phyloP scores from a whole-genome alignment of 345 rosid genomes.

The Citrus maxima region DNA sequence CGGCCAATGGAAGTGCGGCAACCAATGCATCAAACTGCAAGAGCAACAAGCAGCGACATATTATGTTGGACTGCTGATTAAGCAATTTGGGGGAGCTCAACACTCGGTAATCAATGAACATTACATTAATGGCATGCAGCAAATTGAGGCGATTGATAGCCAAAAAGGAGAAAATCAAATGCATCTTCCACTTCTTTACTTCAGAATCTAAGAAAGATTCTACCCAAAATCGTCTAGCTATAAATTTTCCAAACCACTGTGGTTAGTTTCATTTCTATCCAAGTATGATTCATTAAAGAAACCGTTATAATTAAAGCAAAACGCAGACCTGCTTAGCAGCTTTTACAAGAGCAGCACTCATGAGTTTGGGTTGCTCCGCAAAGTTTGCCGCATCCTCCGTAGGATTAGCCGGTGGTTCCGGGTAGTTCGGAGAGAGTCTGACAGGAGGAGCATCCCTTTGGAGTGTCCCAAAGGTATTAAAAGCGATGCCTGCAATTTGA shows the following conservation, averaged over 20 bases:
- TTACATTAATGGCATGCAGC: background rate
- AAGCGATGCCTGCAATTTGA: slow-evolving; percentile 60
- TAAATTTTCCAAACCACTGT: background rate
- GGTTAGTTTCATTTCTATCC: background rate
- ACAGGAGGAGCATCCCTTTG: slow-evolving; percentile 89
- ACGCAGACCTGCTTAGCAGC: slow-evolving; percentile 82
- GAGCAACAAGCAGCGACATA: slow-evolving; percentile 2
- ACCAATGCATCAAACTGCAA: slow-evolving; percentile 89
- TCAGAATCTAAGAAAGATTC: background rate
- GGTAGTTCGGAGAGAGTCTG: slow-evolving; percentile 75
- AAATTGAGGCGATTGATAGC: background rate
- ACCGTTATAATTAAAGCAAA: background rate
- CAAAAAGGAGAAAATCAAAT: background rate
- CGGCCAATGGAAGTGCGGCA: slow-evolving; percentile 81
- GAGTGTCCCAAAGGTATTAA: slow-evolving; percentile 75
- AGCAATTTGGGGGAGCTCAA: background rate
- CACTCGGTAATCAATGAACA: background rate
- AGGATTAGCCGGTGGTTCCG: slow-evolving; percentile 63
- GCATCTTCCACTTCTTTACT: background rate
- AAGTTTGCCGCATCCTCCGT: slow-evolving; percentile 51
- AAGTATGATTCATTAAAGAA: background rate
- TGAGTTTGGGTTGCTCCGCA: slow-evolving; percentile 69
- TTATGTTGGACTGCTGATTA: background rate
- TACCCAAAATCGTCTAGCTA: background rate
- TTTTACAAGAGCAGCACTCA: slow-evolving; percentile 80